These are phyloP conservation scores for Mrakia frigida DNA, from an alignment of 768 basidiomycete species.

Conservation along the genomic window DNA sequence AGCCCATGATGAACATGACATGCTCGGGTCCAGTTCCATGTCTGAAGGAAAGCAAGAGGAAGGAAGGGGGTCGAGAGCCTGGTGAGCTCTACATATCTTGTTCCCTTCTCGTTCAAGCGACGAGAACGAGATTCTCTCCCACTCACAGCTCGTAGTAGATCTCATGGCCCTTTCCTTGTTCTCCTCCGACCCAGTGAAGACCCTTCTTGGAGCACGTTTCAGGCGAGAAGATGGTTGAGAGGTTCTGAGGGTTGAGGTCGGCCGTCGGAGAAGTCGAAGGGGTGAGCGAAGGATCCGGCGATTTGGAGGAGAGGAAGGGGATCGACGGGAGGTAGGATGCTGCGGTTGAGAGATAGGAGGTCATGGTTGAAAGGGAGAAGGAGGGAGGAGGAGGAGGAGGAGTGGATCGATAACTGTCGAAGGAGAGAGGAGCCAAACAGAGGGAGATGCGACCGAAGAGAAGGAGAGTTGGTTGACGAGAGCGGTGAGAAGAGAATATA, in stretches of 20 bases:
- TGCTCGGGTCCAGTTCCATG: constrained; percentile 44
- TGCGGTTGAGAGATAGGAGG: not conserved
- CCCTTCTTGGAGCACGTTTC: constrained; percentile 63
- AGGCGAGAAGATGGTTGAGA: constrained; percentile 54
- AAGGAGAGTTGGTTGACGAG: too few species aligned
- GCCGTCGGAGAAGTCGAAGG: not conserved
- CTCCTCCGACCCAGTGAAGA: constrained; percentile 63
- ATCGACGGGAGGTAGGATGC: not conserved
- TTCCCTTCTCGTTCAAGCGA: not conserved
- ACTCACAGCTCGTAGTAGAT: constrained; percentile 32
- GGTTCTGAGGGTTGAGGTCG: constrained; percentile 14
- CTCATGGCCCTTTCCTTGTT: constrained; percentile 43
- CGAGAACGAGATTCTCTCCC: not conserved
- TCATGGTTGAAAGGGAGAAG: not conserved
- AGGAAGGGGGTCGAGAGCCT: constrained; percentile 39
- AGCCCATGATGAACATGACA: constrained; percentile 71
- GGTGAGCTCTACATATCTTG: not conserved
- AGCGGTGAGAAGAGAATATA: too few species aligned
- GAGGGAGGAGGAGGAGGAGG: not conserved
- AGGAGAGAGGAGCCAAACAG: not conserved
- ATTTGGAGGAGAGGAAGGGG: not conserved
- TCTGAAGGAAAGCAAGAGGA: constrained; percentile 44
- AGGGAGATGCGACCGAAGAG: not conserved
- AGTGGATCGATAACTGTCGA: not conserved
- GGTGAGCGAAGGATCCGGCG: not conserved